Percentiles rank a stretch among this genome's conserved stretches.
Conservation (phyloP, 768 basidiomycete species). For the Pholiota conissans region DNA sequence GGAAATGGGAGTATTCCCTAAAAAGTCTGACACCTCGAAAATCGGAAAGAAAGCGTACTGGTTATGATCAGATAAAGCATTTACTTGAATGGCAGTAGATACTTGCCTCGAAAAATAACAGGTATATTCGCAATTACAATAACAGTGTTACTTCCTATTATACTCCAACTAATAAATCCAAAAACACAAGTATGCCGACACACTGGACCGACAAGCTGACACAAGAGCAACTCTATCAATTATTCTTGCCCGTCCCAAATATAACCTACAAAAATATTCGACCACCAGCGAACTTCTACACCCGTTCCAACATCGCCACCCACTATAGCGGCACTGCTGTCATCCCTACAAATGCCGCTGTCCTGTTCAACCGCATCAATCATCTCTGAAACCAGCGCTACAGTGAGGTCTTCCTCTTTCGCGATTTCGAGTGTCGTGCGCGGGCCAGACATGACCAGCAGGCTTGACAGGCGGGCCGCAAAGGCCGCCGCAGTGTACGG, state of each 20-base stretch:
- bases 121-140: background rate
- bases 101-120: background rate
- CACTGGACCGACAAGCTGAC: background rate
- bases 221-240: slow-evolving; percentile 14
- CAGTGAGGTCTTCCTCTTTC: slow-evolving; percentile 62
- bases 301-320: slow-evolving; percentile 48
- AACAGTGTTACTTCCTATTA: background rate
- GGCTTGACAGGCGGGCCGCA: slow-evolving; percentile 57
- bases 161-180: background rate
- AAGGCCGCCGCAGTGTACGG: slow-evolving; percentile 71
- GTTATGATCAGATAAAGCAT: background rate
- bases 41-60: background rate
- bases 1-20: background rate
- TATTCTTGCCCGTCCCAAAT: slow-evolving; percentile 69
- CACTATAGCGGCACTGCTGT: slow-evolving; percentile 39
- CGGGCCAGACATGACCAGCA: slow-evolving; percentile 49
- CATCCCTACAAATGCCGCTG: slow-evolving; percentile 77
- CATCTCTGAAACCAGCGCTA: slow-evolving; percentile 79
- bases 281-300: slow-evolving; percentile 72
- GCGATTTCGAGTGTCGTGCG: slow-evolving; percentile 74
- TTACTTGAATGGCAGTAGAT: background rate
- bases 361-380: slow-evolving; percentile 69
- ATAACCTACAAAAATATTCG: slow-evolving; percentile 66
- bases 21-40: background rate
- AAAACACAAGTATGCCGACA: background rate